Conservation (phyloP, 1,139 yeast genomes). For the Geotrichum restrictum region DNA sequence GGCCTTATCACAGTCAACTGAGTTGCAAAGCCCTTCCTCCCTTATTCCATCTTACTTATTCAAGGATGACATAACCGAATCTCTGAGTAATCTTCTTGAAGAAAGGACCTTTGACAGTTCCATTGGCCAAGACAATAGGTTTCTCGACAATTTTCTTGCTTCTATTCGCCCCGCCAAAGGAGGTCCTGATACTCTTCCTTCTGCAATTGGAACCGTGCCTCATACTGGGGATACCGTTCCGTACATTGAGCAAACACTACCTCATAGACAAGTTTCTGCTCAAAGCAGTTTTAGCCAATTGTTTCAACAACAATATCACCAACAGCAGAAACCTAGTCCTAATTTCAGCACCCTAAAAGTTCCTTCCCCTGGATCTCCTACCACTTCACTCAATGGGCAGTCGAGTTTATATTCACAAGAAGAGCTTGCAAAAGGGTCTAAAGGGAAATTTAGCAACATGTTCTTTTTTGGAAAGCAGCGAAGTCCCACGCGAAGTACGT, state of each 20-base stretch:
- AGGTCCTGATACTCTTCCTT: constrained; percentile 14
- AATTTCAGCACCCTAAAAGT: not conserved
- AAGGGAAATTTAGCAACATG: constrained; percentile 19
- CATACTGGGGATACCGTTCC: not conserved
- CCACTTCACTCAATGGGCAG: not conserved
- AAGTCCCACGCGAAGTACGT: constrained; percentile 7
- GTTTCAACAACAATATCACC: constrained; percentile 1
- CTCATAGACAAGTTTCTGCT: constrained; percentile 7
- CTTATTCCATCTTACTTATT: constrained; percentile 14
- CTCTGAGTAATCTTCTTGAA: not conserved
- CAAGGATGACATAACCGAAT: constrained; percentile 14
- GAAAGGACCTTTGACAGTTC: not conserved
- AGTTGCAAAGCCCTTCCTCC: constrained; percentile 7
- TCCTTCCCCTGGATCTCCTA: not conserved
- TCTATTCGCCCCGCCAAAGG: constrained; percentile 21
- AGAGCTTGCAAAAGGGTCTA: constrained; percentile 6
- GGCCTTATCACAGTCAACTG: not conserved
- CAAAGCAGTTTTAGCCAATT: constrained; percentile 14
- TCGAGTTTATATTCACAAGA: not conserved
- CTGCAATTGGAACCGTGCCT: constrained; percentile 13
- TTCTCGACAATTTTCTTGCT: constrained; percentile 23
- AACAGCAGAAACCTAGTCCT: not conserved
- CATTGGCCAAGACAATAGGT: constrained; percentile 25
- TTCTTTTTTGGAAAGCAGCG: constrained; percentile 20
- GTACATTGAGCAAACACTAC: not conserved